These are phyloP conservation scores for Apiotrichum veenhuisii DNA, from an alignment of 1,284 basidiomycete species.

Conservation along the genomic window DNA sequence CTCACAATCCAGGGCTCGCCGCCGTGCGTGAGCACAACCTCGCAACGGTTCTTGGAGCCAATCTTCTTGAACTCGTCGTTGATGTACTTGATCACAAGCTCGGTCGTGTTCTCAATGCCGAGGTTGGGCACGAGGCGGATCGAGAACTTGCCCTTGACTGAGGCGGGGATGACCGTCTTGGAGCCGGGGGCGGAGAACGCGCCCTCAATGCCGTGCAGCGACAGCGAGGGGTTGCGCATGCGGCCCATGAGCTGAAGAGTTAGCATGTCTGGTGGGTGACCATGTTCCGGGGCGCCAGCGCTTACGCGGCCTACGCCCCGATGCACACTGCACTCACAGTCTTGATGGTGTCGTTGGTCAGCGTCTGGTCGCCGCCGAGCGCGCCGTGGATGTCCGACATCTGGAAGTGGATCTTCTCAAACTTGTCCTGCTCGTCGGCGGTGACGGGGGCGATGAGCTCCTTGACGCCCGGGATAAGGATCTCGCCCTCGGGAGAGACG, in stretches of 20 bases:
- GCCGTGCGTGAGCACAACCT: constrained; percentile 67
- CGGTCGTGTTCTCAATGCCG: constrained; percentile 66
- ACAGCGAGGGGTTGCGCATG: constrained; percentile 70
- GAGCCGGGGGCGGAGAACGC: constrained; percentile 82
- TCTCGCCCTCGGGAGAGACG: constrained; percentile 75
- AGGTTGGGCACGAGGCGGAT: constrained; percentile 84
- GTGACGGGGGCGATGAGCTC: constrained; percentile 77
- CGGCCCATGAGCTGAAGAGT: constrained; percentile 43
- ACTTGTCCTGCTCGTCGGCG: constrained; percentile 68
- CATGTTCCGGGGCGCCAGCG: no score
- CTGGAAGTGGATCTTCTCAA: constrained; percentile 69
- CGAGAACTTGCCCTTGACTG: constrained; percentile 85
- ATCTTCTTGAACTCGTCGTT: constrained; percentile 77
- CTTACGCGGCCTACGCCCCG: no score
- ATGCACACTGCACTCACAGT: constrained; percentile 49
- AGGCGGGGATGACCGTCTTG: constrained; percentile 94
- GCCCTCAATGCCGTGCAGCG: constrained; percentile 94
- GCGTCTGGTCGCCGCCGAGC: constrained; percentile 70
- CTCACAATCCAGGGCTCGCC: constrained; percentile 80
- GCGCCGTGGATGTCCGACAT: constrained; percentile 70
- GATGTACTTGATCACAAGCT: constrained; percentile 69
- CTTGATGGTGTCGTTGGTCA: constrained; percentile 75
- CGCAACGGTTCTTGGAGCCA: constrained; percentile 72
- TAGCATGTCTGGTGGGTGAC: background rate
- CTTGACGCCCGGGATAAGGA: constrained; percentile 86